Evolutionary conservation across 2,329 filamentous ascomycete species (phyloP), one percentile per base, ranked within the genome.

Genomic region (Thelonectria rubi): DNA sequence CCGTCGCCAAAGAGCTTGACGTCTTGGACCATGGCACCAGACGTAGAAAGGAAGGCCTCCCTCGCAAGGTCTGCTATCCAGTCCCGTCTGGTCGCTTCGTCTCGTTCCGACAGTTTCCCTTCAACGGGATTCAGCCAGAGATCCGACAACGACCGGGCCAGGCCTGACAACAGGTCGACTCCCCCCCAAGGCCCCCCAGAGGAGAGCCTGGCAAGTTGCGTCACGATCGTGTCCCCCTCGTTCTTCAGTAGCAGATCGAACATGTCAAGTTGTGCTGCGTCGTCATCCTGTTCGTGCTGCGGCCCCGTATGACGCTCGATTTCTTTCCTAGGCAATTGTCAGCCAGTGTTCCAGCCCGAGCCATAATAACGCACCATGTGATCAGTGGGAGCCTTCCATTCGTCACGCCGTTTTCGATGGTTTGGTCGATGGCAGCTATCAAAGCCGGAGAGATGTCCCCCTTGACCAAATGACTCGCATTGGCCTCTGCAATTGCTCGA

Each of bases 11-110:
- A 65, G 14, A 78, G 59, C 11, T 69, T 69, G 10, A 67, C 64
- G 26, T 76, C 72, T 46, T 78, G 77, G 10, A 78, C 69, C 68
- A 76, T 65, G 21, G 77, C 70, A 15, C 75, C 77, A 37, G 74
- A 73, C 17, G 72, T 75, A 3, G 76, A 72, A 8, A 79, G 62
- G 55, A 78, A 77, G 20, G 73, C 63, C 14, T 78, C 75, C 34
- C 69, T 72, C 2, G 76, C 76, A 17, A 77, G 26, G 40, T 76
- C 75, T 7, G 69, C 60, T 9, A 77, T 60, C 74, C 75, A 77
- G 1, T 62, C 56, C 58, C 61, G 64, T 30, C 73, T 66, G 12
- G 60, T 32, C 12, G 62, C 62, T 30, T 74, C 70, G 18, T 72
- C 64, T 17, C 73, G 58, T 15, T 69, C 58, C 11, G 72, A 61